These are phyloP conservation scores for Lactarius indigo DNA, from an alignment of 768 basidiomycete species.

Conservation along the genomic window DNA sequence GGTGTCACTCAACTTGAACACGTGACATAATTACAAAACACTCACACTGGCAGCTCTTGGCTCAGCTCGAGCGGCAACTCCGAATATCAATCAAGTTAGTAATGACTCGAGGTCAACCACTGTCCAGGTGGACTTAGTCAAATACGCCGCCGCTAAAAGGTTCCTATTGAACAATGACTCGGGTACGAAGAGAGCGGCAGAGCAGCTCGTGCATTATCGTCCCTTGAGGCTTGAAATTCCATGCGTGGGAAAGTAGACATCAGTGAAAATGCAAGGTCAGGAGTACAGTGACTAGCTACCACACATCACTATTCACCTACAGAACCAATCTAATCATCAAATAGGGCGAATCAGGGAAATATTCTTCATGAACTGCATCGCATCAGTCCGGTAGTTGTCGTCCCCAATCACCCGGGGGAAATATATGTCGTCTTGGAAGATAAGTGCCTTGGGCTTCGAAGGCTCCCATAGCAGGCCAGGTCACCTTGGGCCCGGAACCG, in stretches of 20 bases:
- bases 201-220: too few species aligned
- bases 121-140: too few species aligned
- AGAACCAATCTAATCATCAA: background rate
- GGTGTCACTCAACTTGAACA: too few species aligned
- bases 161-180: too few species aligned
- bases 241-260: background rate
- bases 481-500: background rate
- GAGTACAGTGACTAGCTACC: background rate
- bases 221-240: background rate
- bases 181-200: too few species aligned
- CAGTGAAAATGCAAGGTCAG: background rate
- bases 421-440: slow-evolving; percentile 9
- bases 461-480: slow-evolving; percentile 22
- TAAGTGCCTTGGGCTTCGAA: slow-evolving; percentile 9
- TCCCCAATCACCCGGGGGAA: slow-evolving; percentile 8
- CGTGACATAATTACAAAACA: too few species aligned
- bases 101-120: too few species aligned
- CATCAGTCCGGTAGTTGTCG: slow-evolving; percentile 18
- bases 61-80: too few species aligned
- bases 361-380: slow-evolving; percentile 15
- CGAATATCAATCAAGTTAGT: too few species aligned
- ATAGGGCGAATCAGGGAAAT: slow-evolving; percentile 19
- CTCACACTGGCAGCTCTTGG: too few species aligned
- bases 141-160: too few species aligned
- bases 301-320: background rate